phyloP scores from a whole-genome alignment of 345 rosid species.

The Brassica juncea region DNA sequence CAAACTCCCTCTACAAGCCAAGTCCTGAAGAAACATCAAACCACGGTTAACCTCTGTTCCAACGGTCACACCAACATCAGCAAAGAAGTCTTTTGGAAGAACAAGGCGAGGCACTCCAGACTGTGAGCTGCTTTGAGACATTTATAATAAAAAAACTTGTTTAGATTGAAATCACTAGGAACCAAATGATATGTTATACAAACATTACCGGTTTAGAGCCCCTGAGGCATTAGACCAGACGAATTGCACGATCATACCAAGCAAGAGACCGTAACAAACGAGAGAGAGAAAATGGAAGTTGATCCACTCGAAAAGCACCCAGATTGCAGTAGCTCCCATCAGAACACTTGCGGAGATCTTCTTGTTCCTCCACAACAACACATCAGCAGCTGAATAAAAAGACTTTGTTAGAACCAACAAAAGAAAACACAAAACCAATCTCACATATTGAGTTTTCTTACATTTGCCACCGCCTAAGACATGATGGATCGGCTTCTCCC shows the following conservation, averaged over 20 bases:
- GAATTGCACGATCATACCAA: constrained; percentile 86
- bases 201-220: constrained; percentile 58
- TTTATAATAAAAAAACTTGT: neutral
- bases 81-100: constrained; percentile 75
- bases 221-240: constrained; percentile 80
- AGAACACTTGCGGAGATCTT: constrained; percentile 80
- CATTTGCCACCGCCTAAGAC: constrained; percentile 93
- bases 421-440: neutral
- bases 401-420: constrained; percentile 5
- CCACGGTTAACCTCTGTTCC: constrained; percentile 70
- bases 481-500: constrained; percentile 72
- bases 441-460: constrained; percentile 23
- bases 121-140: constrained; percentile 48
- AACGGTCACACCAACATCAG: constrained; percentile 57
- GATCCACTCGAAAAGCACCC: constrained; percentile 96
- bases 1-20: constrained; percentile 69
- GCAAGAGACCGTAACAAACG: constrained; percentile 58
- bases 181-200: neutral
- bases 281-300: constrained; percentile 81
- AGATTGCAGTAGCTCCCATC: constrained; percentile 67
- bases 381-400: constrained; percentile 85
- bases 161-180: constrained; percentile 24
- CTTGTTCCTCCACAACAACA: constrained; percentile 94
- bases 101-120: constrained; percentile 73
- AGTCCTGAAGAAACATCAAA: constrained; percentile 72